Percentiles rank a stretch among this genome's conserved stretches.
Evolutionary conservation across 768 basidiomycete genomes (phyloP).

Genomic region (Tylopilus cervinicoccineus): DNA sequence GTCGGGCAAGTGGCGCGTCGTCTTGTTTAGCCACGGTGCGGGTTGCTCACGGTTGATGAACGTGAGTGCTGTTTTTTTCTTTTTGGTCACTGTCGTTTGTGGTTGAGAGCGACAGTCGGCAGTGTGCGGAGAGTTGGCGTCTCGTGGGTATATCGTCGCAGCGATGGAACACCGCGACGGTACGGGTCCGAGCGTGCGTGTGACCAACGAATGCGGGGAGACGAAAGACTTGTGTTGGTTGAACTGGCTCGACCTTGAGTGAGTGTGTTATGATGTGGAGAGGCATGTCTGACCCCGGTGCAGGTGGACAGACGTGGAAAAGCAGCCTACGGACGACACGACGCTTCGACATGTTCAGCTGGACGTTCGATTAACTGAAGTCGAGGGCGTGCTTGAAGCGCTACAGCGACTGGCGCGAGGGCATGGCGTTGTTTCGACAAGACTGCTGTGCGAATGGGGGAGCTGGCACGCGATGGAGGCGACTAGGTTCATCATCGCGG

Average conservation of each 20-base stretch:
- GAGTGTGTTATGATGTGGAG: not conserved
- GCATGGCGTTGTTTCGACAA: not conserved
- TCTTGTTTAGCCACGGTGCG: constrained; percentile 46
- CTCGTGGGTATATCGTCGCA: constrained; percentile 42
- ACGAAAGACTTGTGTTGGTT: constrained; percentile 31
- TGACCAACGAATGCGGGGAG: constrained; percentile 19
- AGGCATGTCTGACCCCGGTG: not conserved
- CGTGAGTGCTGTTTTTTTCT: constrained; percentile 4
- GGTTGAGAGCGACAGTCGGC: constrained; percentile 11
- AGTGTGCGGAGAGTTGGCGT: constrained; percentile 42
- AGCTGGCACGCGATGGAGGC: constrained; percentile 8
- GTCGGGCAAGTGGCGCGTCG: constrained; percentile 32
- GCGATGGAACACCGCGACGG: constrained; percentile 48
- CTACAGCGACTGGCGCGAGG: constrained; percentile 2
- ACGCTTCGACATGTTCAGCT: constrained; percentile 29
- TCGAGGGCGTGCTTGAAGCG: constrained; percentile 30
- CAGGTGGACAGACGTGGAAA: constrained; percentile 31
- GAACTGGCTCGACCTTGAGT: constrained; percentile 30
- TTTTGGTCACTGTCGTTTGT: not conserved
- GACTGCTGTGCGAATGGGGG: constrained; percentile 12
- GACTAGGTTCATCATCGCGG: constrained; percentile 14
- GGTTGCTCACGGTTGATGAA: constrained; percentile 41
- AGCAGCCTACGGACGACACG: constrained; percentile 32
- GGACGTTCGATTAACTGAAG: constrained; percentile 36
- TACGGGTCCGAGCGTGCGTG: constrained; percentile 34